phyloP scores from a whole-genome alignment of 495 filamentous ascomycete species.

The Hypoxylon perforatum region DNA sequence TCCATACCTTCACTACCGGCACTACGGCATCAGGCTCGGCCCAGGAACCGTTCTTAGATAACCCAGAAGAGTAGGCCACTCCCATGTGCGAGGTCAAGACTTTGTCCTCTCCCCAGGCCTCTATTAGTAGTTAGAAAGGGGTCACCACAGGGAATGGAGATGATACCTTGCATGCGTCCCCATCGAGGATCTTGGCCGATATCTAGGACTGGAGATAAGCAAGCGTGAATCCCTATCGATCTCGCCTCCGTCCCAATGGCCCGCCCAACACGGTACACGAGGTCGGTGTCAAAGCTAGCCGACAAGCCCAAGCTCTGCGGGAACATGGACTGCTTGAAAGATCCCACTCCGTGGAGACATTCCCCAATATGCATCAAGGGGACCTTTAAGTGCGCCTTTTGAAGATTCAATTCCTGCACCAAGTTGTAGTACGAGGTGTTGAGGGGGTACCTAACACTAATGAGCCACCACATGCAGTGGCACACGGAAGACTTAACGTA shows the following conservation, averaged over 20 bases:
- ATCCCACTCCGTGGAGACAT: conserved; percentile 55
- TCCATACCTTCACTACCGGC: conserved; percentile 50
- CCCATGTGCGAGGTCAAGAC: conserved; percentile 55
- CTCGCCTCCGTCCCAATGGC: conserved; percentile 54
- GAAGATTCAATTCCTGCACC: conserved; percentile 49
- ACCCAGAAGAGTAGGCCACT: conserved; percentile 50
- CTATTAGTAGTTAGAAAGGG: conserved; percentile 25
- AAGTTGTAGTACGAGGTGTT: conserved; percentile 53
- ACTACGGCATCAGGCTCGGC: conserved; percentile 51
- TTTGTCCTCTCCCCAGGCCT: conserved; percentile 59
- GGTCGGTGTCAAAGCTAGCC: conserved; percentile 51
- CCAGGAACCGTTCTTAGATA: conserved; percentile 55
- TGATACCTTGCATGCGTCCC: conserved; percentile 53
- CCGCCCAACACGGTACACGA: conserved; percentile 50
- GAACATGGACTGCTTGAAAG: conserved; percentile 56
- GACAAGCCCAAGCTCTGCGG: conserved; percentile 52
- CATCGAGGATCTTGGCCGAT: conserved; percentile 55
- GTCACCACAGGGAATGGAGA: not conserved
- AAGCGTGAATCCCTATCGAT: conserved; percentile 54
- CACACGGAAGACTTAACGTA: not conserved
- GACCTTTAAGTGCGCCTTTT: conserved; percentile 47
- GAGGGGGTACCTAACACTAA: conserved; percentile 45
- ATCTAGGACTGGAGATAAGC: conserved; percentile 56
- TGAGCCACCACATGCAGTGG: not conserved
- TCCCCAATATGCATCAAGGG: conserved; percentile 54